These are phyloP conservation scores for Spongispora temasekensis DNA, from an alignment of 1,284 basidiomycete genomes.

Conservation along the genomic window DNA sequence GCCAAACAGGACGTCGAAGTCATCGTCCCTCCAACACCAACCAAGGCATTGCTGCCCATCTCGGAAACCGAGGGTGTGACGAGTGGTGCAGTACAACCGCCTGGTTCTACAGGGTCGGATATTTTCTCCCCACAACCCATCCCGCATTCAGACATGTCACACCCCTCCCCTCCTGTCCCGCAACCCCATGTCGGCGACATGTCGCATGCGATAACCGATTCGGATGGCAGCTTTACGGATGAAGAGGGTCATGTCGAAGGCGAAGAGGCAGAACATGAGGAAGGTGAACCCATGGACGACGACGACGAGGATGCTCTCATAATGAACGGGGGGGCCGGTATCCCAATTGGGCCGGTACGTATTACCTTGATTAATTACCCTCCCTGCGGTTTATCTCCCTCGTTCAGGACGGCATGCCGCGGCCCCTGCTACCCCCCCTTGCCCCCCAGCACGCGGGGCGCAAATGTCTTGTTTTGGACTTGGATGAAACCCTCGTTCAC, in stretches of 20 bases:
- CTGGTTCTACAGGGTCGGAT: conserved; percentile 50
- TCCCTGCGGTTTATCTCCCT: conserved; percentile 6
- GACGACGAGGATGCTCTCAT: conserved; percentile 84
- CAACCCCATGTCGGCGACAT: conserved; percentile 33
- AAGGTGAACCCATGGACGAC: conserved; percentile 55
- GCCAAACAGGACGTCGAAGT: conserved; percentile 40
- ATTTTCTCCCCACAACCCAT: conserved; percentile 34
- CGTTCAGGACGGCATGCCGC: conserved; percentile 77
- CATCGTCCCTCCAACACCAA: conserved; percentile 45
- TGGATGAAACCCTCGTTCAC: conserved; percentile 96
- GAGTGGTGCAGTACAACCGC: conserved; percentile 55
- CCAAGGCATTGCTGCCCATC: conserved; percentile 45
- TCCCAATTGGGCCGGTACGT: conserved; percentile 76
- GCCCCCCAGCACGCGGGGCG: conserved; percentile 73
- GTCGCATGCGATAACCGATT: conserved; percentile 36
- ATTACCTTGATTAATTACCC: not conserved
- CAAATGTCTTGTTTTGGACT: conserved; percentile 93
- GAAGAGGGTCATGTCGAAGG: conserved; percentile 42
- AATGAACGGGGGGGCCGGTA: conserved; percentile 78
- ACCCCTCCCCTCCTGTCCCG: conserved; percentile 15
- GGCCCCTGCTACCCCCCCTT: conserved; percentile 81
- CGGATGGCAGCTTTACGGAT: conserved; percentile 53
- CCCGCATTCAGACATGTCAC: conserved; percentile 27
- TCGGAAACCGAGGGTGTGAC: conserved; percentile 53
- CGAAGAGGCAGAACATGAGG: conserved; percentile 43